Percentiles rank a stretch among this genome's conserved stretches.
Evolutionary conservation across 2,329 filamentous ascomycete genomes (phyloP).

Genomic region (Claviceps paspali): DNA sequence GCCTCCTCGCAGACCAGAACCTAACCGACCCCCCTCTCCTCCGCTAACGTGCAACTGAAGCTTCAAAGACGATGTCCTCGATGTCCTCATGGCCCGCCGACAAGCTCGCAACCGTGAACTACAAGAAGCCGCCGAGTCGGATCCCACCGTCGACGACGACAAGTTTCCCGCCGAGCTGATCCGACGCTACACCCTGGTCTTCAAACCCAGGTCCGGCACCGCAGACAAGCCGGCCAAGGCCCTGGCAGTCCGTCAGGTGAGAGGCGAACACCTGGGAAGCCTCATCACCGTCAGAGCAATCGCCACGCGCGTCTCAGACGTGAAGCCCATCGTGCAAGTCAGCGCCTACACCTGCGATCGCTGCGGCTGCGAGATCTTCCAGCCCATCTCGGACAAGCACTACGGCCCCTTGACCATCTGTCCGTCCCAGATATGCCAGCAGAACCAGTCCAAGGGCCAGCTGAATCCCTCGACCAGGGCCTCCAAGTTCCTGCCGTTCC

Average conservation of each 20-base stretch:
- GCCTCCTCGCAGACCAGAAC: no score
- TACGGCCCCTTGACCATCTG: conserved; percentile 79
- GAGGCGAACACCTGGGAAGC: conserved; percentile 81
- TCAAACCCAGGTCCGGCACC: conserved; percentile 74
- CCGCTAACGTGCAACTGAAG: conserved; percentile 25
- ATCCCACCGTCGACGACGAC: conserved; percentile 51
- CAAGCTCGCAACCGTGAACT: conserved; percentile 73
- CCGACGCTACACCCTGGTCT: conserved; percentile 85
- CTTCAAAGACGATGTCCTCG: conserved; percentile 94
- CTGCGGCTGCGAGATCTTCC: conserved; percentile 94
- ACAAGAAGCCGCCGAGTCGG: conserved; percentile 48
- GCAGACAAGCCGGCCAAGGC: conserved; percentile 47
- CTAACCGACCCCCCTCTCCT: no score
- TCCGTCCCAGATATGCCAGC: conserved; percentile 75
- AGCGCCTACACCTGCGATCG: conserved; percentile 96
- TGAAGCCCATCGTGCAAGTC: conserved; percentile 94
- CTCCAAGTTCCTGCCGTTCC: conserved; percentile 93
- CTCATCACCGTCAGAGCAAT: conserved; percentile 93
- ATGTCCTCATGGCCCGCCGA: conserved; percentile 89
- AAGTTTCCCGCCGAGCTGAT: conserved; percentile 87
- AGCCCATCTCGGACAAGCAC: conserved; percentile 81
- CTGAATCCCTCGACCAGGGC: conserved; percentile 89
- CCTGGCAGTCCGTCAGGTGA: conserved; percentile 83
- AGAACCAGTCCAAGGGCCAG: conserved; percentile 85
- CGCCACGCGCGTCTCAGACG: conserved; percentile 86